Percentiles rank a stretch among this genome's conserved stretches.
These are phyloP conservation scores for Verticillium nubilum DNA, from an alignment of 2,329 filamentous ascomycete genomes.

Conservation along the genomic window DNA sequence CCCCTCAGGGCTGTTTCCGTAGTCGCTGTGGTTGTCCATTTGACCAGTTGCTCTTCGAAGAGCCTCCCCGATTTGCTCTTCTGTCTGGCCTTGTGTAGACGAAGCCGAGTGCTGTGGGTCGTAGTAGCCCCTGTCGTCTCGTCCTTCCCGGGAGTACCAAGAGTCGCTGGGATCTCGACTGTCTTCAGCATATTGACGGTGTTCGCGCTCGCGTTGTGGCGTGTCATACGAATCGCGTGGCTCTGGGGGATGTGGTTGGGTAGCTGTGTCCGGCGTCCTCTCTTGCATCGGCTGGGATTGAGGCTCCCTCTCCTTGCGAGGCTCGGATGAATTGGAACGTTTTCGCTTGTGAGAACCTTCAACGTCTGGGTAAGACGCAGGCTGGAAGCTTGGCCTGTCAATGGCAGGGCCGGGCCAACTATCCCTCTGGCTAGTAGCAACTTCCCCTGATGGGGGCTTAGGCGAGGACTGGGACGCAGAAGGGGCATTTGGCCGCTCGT, in stretches of 20 bases:
- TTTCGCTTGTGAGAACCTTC: slow-evolving; percentile 60
- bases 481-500: slow-evolving; percentile 24
- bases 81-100: slow-evolving; percentile 38
- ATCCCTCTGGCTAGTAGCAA: slow-evolving; percentile 27
- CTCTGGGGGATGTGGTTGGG: slow-evolving; percentile 25
- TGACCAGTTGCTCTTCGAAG: slow-evolving; percentile 39
- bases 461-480: slow-evolving; percentile 3
- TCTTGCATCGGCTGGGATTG: slow-evolving; percentile 19
- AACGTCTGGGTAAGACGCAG: slow-evolving; percentile 32
- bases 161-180: slow-evolving; percentile 37
- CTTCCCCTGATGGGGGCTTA: slow-evolving; percentile 20
- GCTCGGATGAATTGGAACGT: slow-evolving; percentile 59
- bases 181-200: slow-evolving; percentile 39
- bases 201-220: slow-evolving; percentile 41
- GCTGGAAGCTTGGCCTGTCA: slow-evolving; percentile 37
- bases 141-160: slow-evolving; percentile 42
- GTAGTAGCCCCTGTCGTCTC: slow-evolving; percentile 40
- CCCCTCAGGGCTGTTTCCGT: slow-evolving; percentile 46
- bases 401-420: slow-evolving; percentile 33
- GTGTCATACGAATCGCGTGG: slow-evolving; percentile 36
- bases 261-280: slow-evolving; percentile 26
- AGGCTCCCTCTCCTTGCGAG: slow-evolving; percentile 25
- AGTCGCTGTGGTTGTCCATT: slow-evolving; percentile 39
- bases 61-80: slow-evolving; percentile 42
- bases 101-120: slow-evolving; percentile 41